Conservation (phyloP, 805 yeast species). For the Ogataea chonburiensis region DNA sequence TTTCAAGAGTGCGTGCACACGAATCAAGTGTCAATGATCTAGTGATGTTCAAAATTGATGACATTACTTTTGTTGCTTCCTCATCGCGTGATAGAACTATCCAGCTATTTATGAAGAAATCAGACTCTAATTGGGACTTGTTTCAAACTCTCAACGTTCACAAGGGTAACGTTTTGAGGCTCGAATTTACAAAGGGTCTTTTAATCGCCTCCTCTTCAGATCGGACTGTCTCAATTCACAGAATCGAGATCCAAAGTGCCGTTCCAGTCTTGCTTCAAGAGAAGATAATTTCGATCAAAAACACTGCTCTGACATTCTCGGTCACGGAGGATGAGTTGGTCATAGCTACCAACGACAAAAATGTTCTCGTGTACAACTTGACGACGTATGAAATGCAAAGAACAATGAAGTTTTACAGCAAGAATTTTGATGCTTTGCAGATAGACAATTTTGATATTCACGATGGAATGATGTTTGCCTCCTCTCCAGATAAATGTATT, state of each 20-base stretch:
- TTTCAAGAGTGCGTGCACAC: conserved; percentile 43
- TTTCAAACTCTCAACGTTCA: conserved; percentile 60
- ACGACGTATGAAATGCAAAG: conserved; percentile 36
- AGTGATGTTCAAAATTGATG: conserved; percentile 33
- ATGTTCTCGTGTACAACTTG: conserved; percentile 38
- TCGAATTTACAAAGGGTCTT: conserved; percentile 33
- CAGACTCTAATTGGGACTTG: conserved; percentile 43
- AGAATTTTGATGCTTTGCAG: conserved; percentile 42
- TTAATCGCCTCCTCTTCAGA: conserved; percentile 60
- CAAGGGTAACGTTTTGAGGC: conserved; percentile 48
- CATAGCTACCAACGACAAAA: conserved; percentile 53
- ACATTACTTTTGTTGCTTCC: conserved; percentile 38
- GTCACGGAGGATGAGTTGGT: conserved; percentile 41
- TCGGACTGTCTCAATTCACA: conserved; percentile 57
- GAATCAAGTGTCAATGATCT: conserved; percentile 51
- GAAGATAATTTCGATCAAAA: conserved; percentile 49
- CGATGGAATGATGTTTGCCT: conserved; percentile 35
- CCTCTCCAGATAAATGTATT: conserved; percentile 58
- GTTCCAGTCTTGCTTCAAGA: conserved; percentile 34
- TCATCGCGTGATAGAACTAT: conserved; percentile 64
- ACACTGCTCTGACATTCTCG: conserved; percentile 47
- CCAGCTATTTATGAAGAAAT: conserved; percentile 44
- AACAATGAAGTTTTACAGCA: conserved; percentile 41
- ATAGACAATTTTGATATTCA: conserved; percentile 43
- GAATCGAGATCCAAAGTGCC: conserved; percentile 24